Base-by-base conservation (phyloP, 306 rosid species). In the Psophocarpus tetragonolobus region DNA sequence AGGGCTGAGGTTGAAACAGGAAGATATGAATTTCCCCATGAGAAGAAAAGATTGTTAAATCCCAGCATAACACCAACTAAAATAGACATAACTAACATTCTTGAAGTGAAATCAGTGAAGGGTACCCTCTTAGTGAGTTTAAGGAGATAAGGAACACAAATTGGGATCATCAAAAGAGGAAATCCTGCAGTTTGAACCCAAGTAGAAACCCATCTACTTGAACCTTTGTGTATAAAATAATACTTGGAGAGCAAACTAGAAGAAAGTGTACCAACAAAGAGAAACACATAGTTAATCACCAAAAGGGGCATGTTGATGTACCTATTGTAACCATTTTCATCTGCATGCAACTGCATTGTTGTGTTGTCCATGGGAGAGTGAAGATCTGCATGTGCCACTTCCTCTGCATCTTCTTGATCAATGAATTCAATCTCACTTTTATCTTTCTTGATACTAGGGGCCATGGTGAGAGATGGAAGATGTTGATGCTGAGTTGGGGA, bases 1-100 rank as follows among this genome's bases (percentile, higher is more conserved):
- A 92, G 89, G 1, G 97, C 57, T 0, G 93, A 92, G 33, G 97
- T 92, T 41, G 97, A 92, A 64, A 92, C 90, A 0, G 97, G 93
- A 0, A 92, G 83, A 53, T 81, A 87, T 1, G 91, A 84, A 62
- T 87, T 88, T 1, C 97, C 97, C 88, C 87, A 79, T 0, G 96
- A 88, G 90, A 83, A 85, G 18, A 92, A 81, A 17, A 90, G 84
- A 36, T 92, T 92, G 77, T 90, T 92, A 0, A 92, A 13, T 32
- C 97, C 97, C 20, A 92, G 41, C 87, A 90, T 76, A 3, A 88
- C 3, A n/a, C 97, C 96, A 0, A 92, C 58, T 7, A 44, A 76
- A 24, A 79, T 5, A 0, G 96, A 90, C 4, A 87, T 23, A 71
- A 24, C 0, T 20, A 85, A 17, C 69, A 90, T 68, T 15, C 50